Conservation (phyloP, 164 flowering plant species). For the Chimonanthus praecox region DNA sequence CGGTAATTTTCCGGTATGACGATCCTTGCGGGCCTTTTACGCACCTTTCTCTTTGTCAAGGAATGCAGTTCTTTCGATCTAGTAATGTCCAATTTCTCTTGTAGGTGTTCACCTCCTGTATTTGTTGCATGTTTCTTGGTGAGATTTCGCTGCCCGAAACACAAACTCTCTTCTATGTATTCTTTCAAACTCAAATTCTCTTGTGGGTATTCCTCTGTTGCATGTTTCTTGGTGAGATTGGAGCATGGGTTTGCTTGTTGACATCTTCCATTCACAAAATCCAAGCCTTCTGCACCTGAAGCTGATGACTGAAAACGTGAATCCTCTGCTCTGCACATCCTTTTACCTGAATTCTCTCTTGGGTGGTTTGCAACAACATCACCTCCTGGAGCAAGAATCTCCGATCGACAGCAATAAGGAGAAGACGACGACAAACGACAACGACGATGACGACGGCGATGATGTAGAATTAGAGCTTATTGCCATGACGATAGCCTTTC, state of each 20-base stretch:
- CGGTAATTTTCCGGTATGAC: constrained; percentile 17
- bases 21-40: constrained; percentile 33
- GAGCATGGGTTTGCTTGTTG: background rate
- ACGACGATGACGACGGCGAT: background rate
- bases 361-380: background rate
- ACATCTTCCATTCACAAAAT: background rate
- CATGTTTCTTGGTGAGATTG: background rate
- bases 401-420: constrained; percentile 8
- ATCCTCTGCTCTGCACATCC: background rate
- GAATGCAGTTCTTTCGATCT: background rate
- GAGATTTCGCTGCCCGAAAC: background rate
- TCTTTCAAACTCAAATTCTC: background rate
- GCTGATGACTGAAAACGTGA: background rate
- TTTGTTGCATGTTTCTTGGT: background rate
- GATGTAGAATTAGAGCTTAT: constrained; percentile 11
- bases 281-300: background rate
- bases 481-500: constrained; percentile 16
- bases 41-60: background rate
- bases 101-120: background rate
- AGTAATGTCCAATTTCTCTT: background rate
- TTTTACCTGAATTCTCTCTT: background rate
- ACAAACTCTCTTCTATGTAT: background rate
- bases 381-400: constrained; percentile 4
- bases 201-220: background rate
- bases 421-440: constrained; percentile 1